These are phyloP conservation scores for Talaromyces adpressus DNA, from an alignment of 495 filamentous ascomycete species.

Conservation along the genomic window DNA sequence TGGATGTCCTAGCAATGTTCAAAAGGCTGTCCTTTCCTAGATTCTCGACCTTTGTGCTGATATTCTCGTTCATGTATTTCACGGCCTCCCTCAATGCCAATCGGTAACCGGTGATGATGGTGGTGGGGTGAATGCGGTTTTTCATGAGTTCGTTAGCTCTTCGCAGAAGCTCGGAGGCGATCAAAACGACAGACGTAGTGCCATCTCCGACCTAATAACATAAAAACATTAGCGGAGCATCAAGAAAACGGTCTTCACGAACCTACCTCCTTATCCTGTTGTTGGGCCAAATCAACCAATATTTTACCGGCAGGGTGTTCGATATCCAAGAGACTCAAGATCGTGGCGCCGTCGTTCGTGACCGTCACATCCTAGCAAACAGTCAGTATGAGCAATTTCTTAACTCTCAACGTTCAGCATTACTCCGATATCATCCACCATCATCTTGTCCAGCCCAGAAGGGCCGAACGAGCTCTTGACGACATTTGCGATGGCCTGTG, in stretches of 20 bases:
- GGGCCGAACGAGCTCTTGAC: conserved; percentile 98
- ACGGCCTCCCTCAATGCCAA: conserved; percentile 93
- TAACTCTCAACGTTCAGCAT: conserved; percentile 19
- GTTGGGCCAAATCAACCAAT: conserved; percentile 91
- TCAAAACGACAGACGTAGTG: conserved; percentile 95
- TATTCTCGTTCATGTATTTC: conserved; percentile 97
- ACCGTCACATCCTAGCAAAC: conserved; percentile 83
- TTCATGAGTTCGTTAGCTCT: conserved; percentile 97
- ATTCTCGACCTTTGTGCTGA: conserved; percentile 87
- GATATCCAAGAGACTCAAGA: conserved; percentile 88
- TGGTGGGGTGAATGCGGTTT: conserved; percentile 99
- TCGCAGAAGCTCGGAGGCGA: conserved; percentile 90
- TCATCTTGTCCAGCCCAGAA: conserved; percentile 98
- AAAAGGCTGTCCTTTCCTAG: conserved; percentile 83
- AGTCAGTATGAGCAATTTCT: conserved; percentile 21
- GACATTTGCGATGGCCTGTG: conserved; percentile 95
- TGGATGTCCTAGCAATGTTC: conserved; percentile 96
- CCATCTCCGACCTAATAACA: conserved; percentile 74
- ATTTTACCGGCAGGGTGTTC: conserved; percentile 99
- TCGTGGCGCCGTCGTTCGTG: conserved; percentile 97
- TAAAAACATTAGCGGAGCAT: conserved; percentile 13
- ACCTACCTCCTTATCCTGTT: conserved; percentile 90
- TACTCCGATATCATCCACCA: conserved; percentile 99
- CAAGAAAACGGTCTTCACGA: background rate
- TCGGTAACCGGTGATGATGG: conserved; percentile 97